These are phyloP conservation scores for Trichoderma sp. DNA, from an alignment of 2,329 filamentous ascomycete species.

Conservation along the genomic window DNA sequence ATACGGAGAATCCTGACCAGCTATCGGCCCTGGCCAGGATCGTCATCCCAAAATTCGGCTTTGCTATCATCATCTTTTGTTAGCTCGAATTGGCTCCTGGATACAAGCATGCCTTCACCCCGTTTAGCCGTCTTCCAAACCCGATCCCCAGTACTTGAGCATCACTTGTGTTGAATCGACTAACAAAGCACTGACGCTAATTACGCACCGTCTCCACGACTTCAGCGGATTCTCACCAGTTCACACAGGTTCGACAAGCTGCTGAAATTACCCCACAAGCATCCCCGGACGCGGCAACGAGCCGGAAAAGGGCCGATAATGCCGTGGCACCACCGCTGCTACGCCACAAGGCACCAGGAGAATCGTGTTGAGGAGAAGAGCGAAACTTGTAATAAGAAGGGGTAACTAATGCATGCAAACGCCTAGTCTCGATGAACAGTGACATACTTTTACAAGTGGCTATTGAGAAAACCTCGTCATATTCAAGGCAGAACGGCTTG, in stretches of 20 bases:
- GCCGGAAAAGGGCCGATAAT: conserved; percentile 15
- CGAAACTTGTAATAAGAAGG: background rate
- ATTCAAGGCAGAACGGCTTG: background rate
- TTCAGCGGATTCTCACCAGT: background rate
- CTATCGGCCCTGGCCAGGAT: background rate
- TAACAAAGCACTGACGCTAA: background rate
- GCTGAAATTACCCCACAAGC: conserved; percentile 8
- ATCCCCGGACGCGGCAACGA: conserved; percentile 10
- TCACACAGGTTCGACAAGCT: background rate
- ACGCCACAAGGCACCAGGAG: background rate
- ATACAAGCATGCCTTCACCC: background rate
- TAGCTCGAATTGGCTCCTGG: background rate
- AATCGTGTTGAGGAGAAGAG: background rate
- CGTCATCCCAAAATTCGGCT: background rate
- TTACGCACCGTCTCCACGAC: conserved; percentile 7
- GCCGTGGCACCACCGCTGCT: background rate
- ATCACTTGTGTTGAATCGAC: background rate
- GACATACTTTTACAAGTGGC: background rate
- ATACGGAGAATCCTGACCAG: conserved; percentile 1
- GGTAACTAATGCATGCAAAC: background rate
- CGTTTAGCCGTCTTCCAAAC: background rate
- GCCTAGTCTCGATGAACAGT: conserved; percentile 7
- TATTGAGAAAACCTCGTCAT: background rate
- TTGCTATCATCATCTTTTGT: background rate
- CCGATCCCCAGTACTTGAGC: background rate